phyloP scores from a whole-genome alignment of 2,329 filamentous ascomycete genomes.

The Paecilomyces variotii region DNA sequence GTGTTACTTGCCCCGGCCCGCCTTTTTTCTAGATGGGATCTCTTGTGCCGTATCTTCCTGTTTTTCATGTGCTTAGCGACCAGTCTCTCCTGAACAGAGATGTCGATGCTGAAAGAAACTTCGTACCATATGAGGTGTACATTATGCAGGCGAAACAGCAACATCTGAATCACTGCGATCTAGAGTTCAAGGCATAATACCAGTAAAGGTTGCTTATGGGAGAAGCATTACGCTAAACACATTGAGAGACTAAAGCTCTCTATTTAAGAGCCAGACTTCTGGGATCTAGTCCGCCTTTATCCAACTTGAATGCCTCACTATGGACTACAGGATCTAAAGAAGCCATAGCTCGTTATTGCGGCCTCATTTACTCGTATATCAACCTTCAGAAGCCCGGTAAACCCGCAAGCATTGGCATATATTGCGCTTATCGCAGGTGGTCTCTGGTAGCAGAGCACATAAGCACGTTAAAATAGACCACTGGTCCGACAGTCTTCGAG shows the following conservation, averaged over 20 bases:
- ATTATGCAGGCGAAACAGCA: background rate
- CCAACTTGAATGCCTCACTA: background rate
- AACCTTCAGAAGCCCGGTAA: background rate
- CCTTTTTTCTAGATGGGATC: background rate
- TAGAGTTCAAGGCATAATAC: background rate
- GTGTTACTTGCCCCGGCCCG: background rate
- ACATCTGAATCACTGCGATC: background rate
- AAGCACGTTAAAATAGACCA: background rate
- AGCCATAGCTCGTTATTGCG: background rate
- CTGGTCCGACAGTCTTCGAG: background rate
- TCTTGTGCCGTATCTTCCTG: background rate
- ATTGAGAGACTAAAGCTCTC: background rate
- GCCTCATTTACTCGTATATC: background rate
- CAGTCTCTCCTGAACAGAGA: background rate
- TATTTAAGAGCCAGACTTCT: background rate
- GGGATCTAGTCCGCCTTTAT: background rate
- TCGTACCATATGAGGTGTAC: background rate
- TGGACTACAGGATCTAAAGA: background rate
- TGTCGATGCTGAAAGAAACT: background rate
- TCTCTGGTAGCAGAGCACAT: background rate
- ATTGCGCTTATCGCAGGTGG: background rate
- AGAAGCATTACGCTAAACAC: too few species aligned
- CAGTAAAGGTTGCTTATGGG: background rate
- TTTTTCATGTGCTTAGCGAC: background rate
- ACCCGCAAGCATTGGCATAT: background rate